phyloP scores from a whole-genome alignment of 768 basidiomycete genomes.

The Mycena filopes region DNA sequence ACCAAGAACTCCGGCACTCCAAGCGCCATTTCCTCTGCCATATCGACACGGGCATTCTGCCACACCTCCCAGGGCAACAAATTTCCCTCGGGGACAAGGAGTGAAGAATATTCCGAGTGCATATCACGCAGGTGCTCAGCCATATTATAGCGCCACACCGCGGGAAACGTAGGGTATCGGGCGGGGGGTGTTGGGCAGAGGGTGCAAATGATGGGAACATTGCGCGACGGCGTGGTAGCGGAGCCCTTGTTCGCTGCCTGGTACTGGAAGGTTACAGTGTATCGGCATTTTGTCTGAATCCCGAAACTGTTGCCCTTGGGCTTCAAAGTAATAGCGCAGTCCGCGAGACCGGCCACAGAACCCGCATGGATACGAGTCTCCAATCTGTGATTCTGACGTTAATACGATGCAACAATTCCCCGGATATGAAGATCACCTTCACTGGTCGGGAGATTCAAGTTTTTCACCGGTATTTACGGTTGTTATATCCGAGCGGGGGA shows the following conservation, averaged over 20 bases:
- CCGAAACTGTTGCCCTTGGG: background rate
- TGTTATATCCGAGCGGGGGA: no score
- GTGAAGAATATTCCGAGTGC: slow-evolving; percentile 14
- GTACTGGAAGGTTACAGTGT: background rate
- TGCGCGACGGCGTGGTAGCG: background rate
- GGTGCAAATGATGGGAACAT: background rate
- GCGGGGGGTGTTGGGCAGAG: background rate
- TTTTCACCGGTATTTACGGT: no score
- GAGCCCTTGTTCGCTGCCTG: slow-evolving; percentile 3
- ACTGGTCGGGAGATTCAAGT: no score
- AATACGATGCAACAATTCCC: no score
- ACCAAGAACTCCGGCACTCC: background rate
- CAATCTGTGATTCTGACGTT: slow-evolving; percentile 10
- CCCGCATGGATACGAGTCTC: background rate
- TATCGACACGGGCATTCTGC: background rate
- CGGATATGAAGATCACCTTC: no score
- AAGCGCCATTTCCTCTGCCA: background rate
- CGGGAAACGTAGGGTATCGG: background rate
- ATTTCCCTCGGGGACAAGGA: background rate
- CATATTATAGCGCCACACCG: slow-evolving; percentile 21
- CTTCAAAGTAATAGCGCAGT: slow-evolving; percentile 7
- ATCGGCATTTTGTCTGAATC: background rate
- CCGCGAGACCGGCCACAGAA: slow-evolving; percentile 2
- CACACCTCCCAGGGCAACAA: background rate
- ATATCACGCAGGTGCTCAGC: background rate